These are phyloP conservation scores for Pythium pyrilobum DNA, from an alignment of 352 stramenopile genomes.

Conservation along the genomic window DNA sequence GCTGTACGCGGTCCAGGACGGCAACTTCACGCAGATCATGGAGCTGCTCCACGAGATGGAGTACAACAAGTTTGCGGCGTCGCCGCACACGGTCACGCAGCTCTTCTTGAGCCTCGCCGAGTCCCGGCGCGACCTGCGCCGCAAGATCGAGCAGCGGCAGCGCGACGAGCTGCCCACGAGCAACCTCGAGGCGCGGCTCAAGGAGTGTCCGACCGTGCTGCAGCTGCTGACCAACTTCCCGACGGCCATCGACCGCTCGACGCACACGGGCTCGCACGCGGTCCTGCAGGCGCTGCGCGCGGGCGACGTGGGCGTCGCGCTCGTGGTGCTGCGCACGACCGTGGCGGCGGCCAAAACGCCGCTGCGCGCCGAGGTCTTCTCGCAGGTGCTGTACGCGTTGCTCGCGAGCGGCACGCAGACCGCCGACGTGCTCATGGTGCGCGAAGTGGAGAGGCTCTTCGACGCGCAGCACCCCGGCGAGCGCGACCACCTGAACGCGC, in stretches of 20 bases:
- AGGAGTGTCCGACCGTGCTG: slow-evolving; percentile 44
- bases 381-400: slow-evolving; percentile 59
- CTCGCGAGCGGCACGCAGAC: slow-evolving; percentile 27
- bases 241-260: slow-evolving; percentile 42
- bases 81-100: slow-evolving; percentile 32
- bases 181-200: slow-evolving; percentile 24
- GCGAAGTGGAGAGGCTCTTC: slow-evolving; percentile 58
- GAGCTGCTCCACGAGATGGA: slow-evolving; percentile 77
- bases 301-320: slow-evolving; percentile 40
- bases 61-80: slow-evolving; percentile 44
- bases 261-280: slow-evolving; percentile 41
- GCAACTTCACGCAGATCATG: slow-evolving; percentile 71
- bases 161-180: not conserved
- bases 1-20: slow-evolving; percentile 53
- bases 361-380: slow-evolving; percentile 53
- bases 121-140: slow-evolving; percentile 28
- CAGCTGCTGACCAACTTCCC: slow-evolving; percentile 52
- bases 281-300: slow-evolving; percentile 42
- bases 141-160: not conserved
- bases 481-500: slow-evolving; percentile 37
- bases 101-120: slow-evolving; percentile 56
- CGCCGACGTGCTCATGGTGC: slow-evolving; percentile 34
- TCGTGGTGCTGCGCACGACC: slow-evolving; percentile 37
- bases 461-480: slow-evolving; percentile 38
- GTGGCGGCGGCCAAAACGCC: slow-evolving; percentile 27